Evolutionary conservation across 2,329 filamentous ascomycete species (phyloP).

Genomic region (Colletotrichum cordylinicola): DNA sequence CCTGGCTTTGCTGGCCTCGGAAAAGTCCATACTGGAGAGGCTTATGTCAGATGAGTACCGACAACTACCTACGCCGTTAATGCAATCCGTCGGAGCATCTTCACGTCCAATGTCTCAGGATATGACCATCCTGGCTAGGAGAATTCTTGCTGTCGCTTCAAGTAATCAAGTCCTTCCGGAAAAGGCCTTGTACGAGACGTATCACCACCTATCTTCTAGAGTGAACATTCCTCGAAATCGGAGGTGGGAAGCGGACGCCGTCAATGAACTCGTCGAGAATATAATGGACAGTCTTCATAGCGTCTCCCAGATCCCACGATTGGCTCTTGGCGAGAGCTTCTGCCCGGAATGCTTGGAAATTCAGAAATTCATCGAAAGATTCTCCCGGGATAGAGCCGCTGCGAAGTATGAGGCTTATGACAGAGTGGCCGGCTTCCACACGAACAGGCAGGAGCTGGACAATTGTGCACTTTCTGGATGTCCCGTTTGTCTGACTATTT

Average conservation of each 20-base stretch:
- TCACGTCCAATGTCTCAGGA: fast-evolving
- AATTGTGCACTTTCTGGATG: background rate
- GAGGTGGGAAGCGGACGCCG: background rate
- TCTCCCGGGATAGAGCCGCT: background rate
- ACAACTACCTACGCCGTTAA: background rate
- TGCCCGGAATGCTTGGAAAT: background rate
- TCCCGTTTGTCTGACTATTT: background rate
- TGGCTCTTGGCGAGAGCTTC: background rate
- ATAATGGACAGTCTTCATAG: fast-evolving
- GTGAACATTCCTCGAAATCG: background rate
- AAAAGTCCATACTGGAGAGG: fast-evolving
- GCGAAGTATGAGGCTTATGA: fast-evolving
- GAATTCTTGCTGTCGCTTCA: background rate
- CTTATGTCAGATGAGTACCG: background rate
- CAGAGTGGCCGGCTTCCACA: fast-evolving
- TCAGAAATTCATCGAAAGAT: no score
- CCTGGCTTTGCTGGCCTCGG: background rate
- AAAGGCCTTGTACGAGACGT: background rate
- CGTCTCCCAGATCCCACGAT: background rate
- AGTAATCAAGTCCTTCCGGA: background rate
- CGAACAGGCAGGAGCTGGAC: background rate
- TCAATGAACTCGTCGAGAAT: background rate
- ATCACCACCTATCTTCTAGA: fast-evolving
- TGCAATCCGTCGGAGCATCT: fast-evolving
- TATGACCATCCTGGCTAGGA: background rate